Evolutionary conservation across 2,329 filamentous ascomycete species (phyloP), one percentile per base, ranked within the genome.

Genomic region (Claviceps spartinae): DNA sequence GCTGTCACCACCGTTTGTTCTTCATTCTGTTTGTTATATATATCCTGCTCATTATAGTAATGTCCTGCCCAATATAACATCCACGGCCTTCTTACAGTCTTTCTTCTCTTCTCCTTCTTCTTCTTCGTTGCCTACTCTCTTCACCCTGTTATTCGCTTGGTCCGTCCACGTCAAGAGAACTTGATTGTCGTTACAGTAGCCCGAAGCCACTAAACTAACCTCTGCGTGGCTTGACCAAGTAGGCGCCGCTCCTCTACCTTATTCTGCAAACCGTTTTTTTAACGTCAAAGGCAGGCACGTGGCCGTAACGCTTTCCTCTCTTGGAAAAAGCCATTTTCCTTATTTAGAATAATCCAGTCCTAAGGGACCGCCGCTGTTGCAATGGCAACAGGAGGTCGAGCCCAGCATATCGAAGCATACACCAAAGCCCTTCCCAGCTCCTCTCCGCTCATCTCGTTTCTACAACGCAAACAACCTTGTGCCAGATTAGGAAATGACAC

Each of bases 381-480:
- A 52, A 60, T 60, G 57, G 58, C 58, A 51, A 53, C 56, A 24
- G 54, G 46, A 46, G 51, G 54, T 47, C 47, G 52, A 52, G 30
- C 37, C 18, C 36, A 43, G 40, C 18, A 26, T 41, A 46, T 49
- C 48, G 50, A 47, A 50, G 45, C 51, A 24, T 49, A 53, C 50
- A 52, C 37, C 49, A 54, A 20, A 54, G 51, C 47, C 49, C 52
- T 20, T 34, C 26, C 53, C 50, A 49, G 56, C 56, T 47, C 69
- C 41, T 42, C 52, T 20, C 44, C 52, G 18, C 44, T 53, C 45
- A 72, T 69, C 54, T 72, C 72, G 8, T 70, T 78, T 57, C 73
- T 77, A 50, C 68, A 74, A 54, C 70, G 74, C 52, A 71, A 71
- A 52, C 74, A 72, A 62, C 68, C 70, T 50, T 72, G 73, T 7